Evolutionary conservation across 768 basidiomycete genomes (phyloP), one percentile per base, ranked within the genome.

Genomic region (Hericium alpestre): DNA sequence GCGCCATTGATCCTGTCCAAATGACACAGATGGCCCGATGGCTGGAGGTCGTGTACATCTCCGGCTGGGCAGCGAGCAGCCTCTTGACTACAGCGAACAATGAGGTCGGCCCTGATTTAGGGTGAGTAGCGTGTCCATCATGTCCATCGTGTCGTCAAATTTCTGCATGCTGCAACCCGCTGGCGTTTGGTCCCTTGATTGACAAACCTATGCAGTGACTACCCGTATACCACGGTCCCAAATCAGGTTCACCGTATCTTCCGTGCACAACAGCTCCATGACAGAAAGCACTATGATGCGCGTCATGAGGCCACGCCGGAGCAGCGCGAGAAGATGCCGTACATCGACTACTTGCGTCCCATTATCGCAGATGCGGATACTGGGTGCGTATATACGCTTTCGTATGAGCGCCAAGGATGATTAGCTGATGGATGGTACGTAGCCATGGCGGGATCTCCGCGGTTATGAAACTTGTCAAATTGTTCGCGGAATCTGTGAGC

Each of bases 311-410:
- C 80, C 40, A 76, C 83, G 25, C 73, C 77, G 4, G 85, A 85
- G 61, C 76, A 80, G 59, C 78, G 88, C 52, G 77, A 76, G 27
- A 83, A 83, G 58, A 78, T 89, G 77, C 81, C 85, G 50, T 89
- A 87, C 65, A 74, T 90, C 41, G 93, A 95, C 67, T 95, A 94
- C 67, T 74, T 96, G 47, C 78, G 90, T 53, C 93, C 93, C 25
- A 94, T 97, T 62, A 87, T 97, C 61, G 93, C 93, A 12, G 93
- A 96, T 67, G 93, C 84, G 23, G 93, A 95, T 72, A 94, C 93
- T 53, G 93, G 93, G 91, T 91, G 64, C 65, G 76, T 68, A 22
- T 16, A n/a, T 32, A 32, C 32, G 32, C 6, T 16, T n/a, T 25
- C 18, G 15, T 25, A 37, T 52, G 43, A 27, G n/a, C 18, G 25